These are phyloP conservation scores for Seminavis robusta DNA, from an alignment of 108 stramenopile species.

Conservation along the genomic window DNA sequence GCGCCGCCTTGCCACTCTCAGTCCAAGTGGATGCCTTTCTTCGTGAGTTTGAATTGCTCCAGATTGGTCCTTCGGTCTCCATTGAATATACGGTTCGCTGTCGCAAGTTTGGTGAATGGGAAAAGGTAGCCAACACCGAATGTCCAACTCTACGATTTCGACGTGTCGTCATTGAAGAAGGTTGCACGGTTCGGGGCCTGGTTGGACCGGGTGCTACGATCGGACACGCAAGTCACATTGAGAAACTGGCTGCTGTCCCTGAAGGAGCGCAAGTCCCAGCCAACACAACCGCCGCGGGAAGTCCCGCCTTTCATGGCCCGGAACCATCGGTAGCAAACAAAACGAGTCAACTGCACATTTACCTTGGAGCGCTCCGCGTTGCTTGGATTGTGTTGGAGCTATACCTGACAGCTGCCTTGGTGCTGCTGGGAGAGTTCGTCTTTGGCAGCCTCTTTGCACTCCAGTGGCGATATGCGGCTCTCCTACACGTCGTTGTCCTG, in stretches of 20 bases:
- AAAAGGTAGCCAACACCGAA: not conserved
- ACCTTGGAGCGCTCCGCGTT: not conserved
- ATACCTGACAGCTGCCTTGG: not conserved
- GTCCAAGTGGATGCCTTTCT: not conserved
- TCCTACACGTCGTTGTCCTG: not conserved
- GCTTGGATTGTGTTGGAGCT: constrained; percentile 10
- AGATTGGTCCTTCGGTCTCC: not conserved
- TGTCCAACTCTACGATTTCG: constrained; percentile 3
- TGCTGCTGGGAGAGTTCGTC: constrained; percentile 2
- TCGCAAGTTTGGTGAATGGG: constrained; percentile 3
- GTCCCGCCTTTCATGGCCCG: no score
- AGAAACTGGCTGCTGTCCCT: not conserved
- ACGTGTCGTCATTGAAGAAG: not conserved
- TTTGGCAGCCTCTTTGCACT: not conserved
- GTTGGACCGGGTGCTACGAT: not conserved
- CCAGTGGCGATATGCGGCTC: constrained; percentile 3
- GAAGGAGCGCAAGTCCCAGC: constrained; percentile 8
- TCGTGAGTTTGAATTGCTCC: constrained; percentile 9
- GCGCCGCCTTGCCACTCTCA: not conserved
- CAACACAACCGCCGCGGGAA: not conserved
- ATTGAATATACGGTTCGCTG: not conserved
- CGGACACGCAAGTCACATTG: not conserved
- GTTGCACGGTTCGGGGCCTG: not conserved
- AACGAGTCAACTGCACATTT: no score
- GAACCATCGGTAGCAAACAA: no score